Conservation (phyloP, 2,329 filamentous ascomycete species). For the Macrophomina phaseolina region DNA sequence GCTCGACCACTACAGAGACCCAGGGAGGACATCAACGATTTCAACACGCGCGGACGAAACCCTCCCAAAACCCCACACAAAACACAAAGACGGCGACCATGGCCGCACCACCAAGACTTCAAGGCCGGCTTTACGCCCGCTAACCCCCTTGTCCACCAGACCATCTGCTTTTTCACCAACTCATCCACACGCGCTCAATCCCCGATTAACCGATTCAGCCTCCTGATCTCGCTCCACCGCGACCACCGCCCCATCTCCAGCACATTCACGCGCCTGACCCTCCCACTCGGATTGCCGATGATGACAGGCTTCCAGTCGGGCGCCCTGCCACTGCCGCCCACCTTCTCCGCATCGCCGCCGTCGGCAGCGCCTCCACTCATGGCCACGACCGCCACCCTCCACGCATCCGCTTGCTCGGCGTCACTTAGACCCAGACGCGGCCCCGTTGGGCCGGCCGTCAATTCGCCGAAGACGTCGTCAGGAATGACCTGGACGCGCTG, state of each 20-base stretch:
- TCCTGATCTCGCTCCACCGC: constrained; percentile 73
- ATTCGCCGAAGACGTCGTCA: constrained; percentile 55
- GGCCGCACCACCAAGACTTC: too few relatives aligned
- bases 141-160: too few relatives aligned
- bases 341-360: constrained; percentile 51
- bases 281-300: constrained; percentile 73
- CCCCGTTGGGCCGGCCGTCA: constrained; percentile 29
- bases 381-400: constrained; percentile 55
- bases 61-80: too few relatives aligned
- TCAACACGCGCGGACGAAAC: too few relatives aligned
- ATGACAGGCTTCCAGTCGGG: constrained; percentile 72
- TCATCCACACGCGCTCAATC: not conserved
- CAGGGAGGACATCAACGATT: too few relatives aligned
- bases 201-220: constrained; percentile 44
- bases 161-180: too few relatives aligned
- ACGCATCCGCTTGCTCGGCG: constrained; percentile 61
- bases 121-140: too few relatives aligned
- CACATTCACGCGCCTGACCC: constrained; percentile 71
- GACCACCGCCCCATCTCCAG: constrained; percentile 72
- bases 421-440: constrained; percentile 38
- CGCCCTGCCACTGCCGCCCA: constrained; percentile 8
- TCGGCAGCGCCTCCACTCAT: constrained; percentile 40
- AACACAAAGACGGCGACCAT: too few relatives aligned
- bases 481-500: constrained; percentile 72
- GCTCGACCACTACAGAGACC: too few relatives aligned